Base-by-base conservation (phyloP, 805 yeast genomes). In the Pichia membranifaciens region DNA sequence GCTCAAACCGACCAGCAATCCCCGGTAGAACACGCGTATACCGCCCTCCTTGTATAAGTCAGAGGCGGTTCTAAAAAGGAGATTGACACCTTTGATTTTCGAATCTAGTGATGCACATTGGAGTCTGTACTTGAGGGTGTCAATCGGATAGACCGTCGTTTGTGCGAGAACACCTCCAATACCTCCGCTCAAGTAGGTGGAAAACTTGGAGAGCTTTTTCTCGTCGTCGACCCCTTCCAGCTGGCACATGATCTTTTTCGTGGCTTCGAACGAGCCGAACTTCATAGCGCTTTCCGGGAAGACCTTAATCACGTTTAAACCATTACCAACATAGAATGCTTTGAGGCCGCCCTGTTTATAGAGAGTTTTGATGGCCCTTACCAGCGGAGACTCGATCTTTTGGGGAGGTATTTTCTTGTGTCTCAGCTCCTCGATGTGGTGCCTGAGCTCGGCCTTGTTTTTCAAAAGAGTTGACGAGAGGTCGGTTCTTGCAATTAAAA, bases 251-350 rank as follows among this genome's bases (percentile, higher is more conserved):
- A 83, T 59, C 48, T 85, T 72, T 59, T 93, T 93, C 0, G 90
- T 82, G 5, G 88, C 76, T 64, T 91, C 99, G 64, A 93, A 91
- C 4, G 96, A 81, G 3, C 99, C 98, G 66, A 93, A 91, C 62
- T 93, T 93, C 79, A 91, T 91, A 1, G 98, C 97, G 33, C 95
- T 84, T 64, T 91, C 99, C 0, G 99, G 99, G 60, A 93, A 87
- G 18, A 91, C 96, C 62, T 91, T 91, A 47, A 90, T 58, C n/a
- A 86, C 87, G 62, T 93, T 93, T 41, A 91, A 71, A 1, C 97
- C 98, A 67, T 91, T 91, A 5, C 97, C 99, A 15, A 90, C 96
- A 64, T 93, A 93, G 61, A 93, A 93, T 0, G 93, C 83, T 47
- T 76, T 75, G 4, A 89, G 47, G 0, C 99, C 99, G 23, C 96